Base-by-base conservation (phyloP, 345 rosid genomes). In the Isatis tinctoria region DNA sequence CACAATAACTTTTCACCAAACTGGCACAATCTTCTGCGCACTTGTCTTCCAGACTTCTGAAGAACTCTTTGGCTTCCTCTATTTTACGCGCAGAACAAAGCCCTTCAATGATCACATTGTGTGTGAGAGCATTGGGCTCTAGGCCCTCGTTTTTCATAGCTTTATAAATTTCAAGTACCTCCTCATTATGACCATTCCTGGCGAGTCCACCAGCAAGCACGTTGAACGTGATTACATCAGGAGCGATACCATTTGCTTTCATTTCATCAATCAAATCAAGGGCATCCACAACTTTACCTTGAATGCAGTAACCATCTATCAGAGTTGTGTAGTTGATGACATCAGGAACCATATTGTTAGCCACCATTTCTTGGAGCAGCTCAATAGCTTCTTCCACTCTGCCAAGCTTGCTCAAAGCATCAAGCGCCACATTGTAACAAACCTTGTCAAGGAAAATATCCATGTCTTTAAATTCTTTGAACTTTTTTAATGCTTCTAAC, bases 311-410 rank as follows among this genome's bases (percentile, higher is more conserved):
- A 39, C 97, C 98, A 70, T 32, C 54, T 18, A 93, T 81, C 60
- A 93, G 57, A 71, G 94, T 89, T 30, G 90, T 91, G 76, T 91
- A 89, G 86, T 88, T 84, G 65, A 85, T 52, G 28, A 84, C 60
- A 78, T 93, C 92, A 18, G 83, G 84, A 69, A 52, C 78, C 67
- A 91, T 72, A 24, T 69, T 40, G 72, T 79, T 85, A 20, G 27
- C 39, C 69, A 59, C 84, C 97, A 93, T 91, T 71, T 91, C 88
- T 72, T 68, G 39, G 14, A 91, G 74, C 70, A 91, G 57, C 73
- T 45, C 41, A 5, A 37, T 18, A 51, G 88, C 94, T 58, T 82
- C 89, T 67, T 89, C 89, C 73, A 89, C 68, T 76, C 81, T 82
- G 13, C 83, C 90, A 32, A 77, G 71, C 81, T 87, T 87, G 80